Percentiles rank a stretch among this genome's conserved stretches.
These are phyloP conservation scores for Aspergillus spinulosporus DNA, from an alignment of 2,329 filamentous ascomycete species.

Conservation along the genomic window DNA sequence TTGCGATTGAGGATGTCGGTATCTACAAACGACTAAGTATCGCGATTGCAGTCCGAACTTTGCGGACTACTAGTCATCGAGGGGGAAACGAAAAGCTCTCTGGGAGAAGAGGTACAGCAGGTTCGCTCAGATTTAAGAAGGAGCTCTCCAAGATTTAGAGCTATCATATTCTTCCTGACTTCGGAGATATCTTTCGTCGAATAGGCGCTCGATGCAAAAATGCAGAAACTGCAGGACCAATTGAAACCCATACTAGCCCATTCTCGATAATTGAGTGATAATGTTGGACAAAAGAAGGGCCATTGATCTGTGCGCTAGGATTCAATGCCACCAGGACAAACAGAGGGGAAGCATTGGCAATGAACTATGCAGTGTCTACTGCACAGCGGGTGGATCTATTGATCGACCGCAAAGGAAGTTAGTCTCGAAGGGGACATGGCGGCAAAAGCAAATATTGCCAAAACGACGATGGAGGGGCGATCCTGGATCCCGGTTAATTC, in stretches of 20 bases:
- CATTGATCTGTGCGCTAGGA: slow-evolving; percentile 19
- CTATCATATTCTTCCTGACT: slow-evolving; percentile 24
- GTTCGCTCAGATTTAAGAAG: slow-evolving; percentile 22
- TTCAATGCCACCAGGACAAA: slow-evolving; percentile 13
- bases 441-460: slow-evolving; percentile 9
- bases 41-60: slow-evolving; percentile 1
- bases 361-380: slow-evolving; percentile 11
- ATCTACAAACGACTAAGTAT: slow-evolving; percentile 18
- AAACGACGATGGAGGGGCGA: slow-evolving; percentile 20
- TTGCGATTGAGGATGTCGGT: slow-evolving; percentile 12
- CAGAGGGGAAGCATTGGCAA: slow-evolving; percentile 12
- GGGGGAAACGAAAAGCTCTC: slow-evolving; percentile 5
- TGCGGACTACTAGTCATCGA: background rate
- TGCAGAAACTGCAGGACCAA: slow-evolving; percentile 17
- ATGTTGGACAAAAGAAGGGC: slow-evolving; percentile 25
- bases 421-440: slow-evolving; percentile 5
- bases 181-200: slow-evolving; percentile 15
- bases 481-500: slow-evolving; percentile 15
- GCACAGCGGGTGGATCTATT: slow-evolving; percentile 23
- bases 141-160: slow-evolving; percentile 15
- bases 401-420: slow-evolving; percentile 11
- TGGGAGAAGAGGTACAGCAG: slow-evolving; percentile 9
- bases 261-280: slow-evolving; percentile 28
- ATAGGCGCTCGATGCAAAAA: slow-evolving; percentile 9
- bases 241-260: slow-evolving; percentile 17